A percentile compares a stretch with the other conserved stretches of the same genome.
Evolutionary conservation across 2,329 filamentous ascomycete genomes (phyloP).

Genomic region (Raffaelea arxii): DNA sequence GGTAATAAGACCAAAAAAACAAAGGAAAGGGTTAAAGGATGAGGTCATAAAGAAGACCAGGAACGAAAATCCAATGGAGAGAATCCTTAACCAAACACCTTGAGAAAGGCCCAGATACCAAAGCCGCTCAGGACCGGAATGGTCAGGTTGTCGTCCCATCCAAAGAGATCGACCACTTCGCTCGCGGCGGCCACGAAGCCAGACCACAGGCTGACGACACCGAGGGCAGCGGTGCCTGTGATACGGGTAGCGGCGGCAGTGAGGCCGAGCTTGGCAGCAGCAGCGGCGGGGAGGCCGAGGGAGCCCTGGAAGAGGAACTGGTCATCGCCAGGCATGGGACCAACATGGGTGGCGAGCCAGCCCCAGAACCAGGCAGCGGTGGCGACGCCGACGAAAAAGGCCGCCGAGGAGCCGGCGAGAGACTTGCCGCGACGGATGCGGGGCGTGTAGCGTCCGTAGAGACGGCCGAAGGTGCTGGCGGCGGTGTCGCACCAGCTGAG

Average conservation of each 20-base stretch:
- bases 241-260: constrained; percentile 50
- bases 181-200: constrained; percentile 83
- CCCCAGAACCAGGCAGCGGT: constrained; percentile 87
- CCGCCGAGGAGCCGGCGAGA: constrained; percentile 77
- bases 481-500: constrained; percentile 98
- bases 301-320: constrained; percentile 72
- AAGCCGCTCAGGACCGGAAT: constrained; percentile 86
- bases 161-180: constrained; percentile 84
- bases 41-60: too few species aligned
- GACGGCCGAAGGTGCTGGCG: constrained; percentile 83
- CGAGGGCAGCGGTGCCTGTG: constrained; percentile 62
- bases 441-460: constrained; percentile 84
- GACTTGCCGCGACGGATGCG: constrained; percentile 82
- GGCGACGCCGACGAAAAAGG: constrained; percentile 70
- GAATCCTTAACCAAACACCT: constrained; percentile 72
- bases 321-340: constrained; percentile 59
- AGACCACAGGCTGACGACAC: constrained; percentile 73
- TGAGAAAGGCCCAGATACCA: constrained; percentile 86
- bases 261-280: constrained; percentile 53
- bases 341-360: constrained; percentile 61
- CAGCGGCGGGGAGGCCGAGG: constrained; percentile 56
- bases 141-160: constrained; percentile 95
- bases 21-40: background rate
- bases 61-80: too few species aligned
- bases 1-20: background rate